These are phyloP conservation scores for Crassisporium funariophilum DNA, from an alignment of 768 basidiomycete genomes.

Conservation along the genomic window DNA sequence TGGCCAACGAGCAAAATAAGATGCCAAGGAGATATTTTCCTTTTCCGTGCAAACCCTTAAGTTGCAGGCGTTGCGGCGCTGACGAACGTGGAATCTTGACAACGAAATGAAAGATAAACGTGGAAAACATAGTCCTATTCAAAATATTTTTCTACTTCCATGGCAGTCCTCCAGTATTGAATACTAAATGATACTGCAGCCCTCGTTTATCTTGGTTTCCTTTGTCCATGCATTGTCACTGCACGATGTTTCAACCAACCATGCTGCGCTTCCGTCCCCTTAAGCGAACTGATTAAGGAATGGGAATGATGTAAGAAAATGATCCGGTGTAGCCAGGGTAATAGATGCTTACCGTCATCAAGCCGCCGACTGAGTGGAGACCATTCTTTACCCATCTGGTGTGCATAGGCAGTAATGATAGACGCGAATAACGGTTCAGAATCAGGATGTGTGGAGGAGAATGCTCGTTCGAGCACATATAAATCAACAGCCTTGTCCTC, in stretches of 20 bases:
- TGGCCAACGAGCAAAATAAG: not conserved
- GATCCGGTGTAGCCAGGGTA: not conserved
- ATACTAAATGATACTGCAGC: no score
- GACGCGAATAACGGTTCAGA: conserved; percentile 77
- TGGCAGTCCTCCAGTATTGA: no score
- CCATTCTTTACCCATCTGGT: conserved; percentile 70
- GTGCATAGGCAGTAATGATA: conserved; percentile 65
- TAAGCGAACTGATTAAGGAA: conserved; percentile 61
- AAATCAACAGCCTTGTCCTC: conserved; percentile 98
- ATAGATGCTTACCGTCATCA: conserved; percentile 63
- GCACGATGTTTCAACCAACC: conserved; percentile 87
- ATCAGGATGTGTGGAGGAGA: conserved; percentile 92
- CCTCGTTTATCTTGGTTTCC: no score
- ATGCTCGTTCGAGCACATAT: conserved; percentile 96
- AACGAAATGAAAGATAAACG: no score
- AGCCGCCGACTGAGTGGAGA: conserved; percentile 56
- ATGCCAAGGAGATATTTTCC: not conserved
- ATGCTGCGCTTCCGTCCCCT: conserved; percentile 92
- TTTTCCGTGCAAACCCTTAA: not conserved
- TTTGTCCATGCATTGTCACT: no score
- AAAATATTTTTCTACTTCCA: no score
- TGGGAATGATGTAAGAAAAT: conserved; percentile 10
- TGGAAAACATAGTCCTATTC: no score
- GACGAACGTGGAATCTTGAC: not conserved
- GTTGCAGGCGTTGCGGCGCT: not conserved